phyloP scores from a whole-genome alignment of 177 flowering plant species.

The Vitis hybrid region DNA sequence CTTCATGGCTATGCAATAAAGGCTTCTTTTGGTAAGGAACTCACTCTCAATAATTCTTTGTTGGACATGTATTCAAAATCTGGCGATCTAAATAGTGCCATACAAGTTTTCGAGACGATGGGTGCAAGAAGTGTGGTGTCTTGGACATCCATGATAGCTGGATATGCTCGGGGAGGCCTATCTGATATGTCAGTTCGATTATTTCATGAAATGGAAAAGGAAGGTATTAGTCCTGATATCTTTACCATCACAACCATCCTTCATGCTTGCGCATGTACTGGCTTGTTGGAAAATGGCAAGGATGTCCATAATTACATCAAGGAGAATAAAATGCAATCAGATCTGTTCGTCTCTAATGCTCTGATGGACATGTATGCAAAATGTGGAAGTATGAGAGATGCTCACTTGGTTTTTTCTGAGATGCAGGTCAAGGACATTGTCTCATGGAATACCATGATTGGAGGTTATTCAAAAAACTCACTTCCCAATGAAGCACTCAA shows the following conservation, averaged over 20 bases:
- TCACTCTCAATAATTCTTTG: constrained; percentile 36
- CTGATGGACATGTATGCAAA: constrained; percentile 66
- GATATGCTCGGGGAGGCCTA: constrained; percentile 46
- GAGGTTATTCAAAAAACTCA: constrained; percentile 58
- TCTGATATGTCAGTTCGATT: constrained; percentile 38
- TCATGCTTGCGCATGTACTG: constrained; percentile 55
- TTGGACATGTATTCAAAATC: constrained; percentile 67
- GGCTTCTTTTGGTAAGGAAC: constrained; percentile 19
- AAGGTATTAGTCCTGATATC: constrained; percentile 44
- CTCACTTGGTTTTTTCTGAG: constrained; percentile 37
- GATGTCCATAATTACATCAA: constrained; percentile 41
- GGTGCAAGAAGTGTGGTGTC: constrained; percentile 45
- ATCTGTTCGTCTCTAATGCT: constrained; percentile 48
- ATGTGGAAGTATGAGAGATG: constrained; percentile 64
- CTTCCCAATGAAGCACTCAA: constrained; percentile 56
- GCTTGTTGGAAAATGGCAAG: constrained; percentile 45
- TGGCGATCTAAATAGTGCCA: constrained; percentile 35
- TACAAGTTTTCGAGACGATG: constrained; percentile 42
- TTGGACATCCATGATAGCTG: constrained; percentile 60
- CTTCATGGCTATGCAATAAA: constrained; percentile 49
- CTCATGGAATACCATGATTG: constrained; percentile 69
- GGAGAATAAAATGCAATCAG: constrained; percentile 33
- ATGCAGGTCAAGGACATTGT: constrained; percentile 39
- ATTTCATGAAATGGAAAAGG: constrained; percentile 43
- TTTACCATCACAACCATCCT: constrained; percentile 46